Conservation (phyloP, 345 rosid species). For the Geranium brycei region DNA sequence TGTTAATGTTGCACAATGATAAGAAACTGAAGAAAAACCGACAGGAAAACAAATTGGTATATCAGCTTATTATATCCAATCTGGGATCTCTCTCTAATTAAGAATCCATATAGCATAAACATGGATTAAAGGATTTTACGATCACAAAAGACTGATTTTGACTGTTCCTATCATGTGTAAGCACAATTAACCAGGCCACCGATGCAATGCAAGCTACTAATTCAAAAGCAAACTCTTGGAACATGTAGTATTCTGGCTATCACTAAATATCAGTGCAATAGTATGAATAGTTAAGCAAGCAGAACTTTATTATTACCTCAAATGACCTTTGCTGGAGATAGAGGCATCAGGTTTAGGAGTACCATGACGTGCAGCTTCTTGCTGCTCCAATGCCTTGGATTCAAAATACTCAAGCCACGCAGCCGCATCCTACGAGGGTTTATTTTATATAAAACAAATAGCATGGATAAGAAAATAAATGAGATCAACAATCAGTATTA, state of each 20-base stretch:
- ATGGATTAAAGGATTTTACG: neutral
- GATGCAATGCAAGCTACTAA: too few species aligned
- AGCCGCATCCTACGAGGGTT: constrained; percentile 66
- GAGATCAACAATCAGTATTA: constrained; percentile 1
- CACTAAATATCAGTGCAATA: neutral
- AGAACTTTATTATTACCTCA: constrained; percentile 40
- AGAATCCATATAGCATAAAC: too few species aligned
- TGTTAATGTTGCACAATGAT: too few species aligned
- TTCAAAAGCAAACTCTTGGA: too few species aligned
- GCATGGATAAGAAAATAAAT: neutral
- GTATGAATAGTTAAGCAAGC: neutral
- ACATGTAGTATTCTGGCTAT: too few species aligned
- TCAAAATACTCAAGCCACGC: constrained; percentile 98
- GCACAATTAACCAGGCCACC: too few species aligned
- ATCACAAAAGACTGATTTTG: neutral
- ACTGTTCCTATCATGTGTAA: neutral
- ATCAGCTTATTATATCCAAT: neutral
- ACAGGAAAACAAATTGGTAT: neutral
- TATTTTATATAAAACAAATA: neutral
- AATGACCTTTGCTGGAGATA: constrained; percentile 95
- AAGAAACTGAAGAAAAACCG: too few species aligned
- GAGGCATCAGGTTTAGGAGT: constrained; percentile 97
- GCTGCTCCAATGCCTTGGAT: constrained; percentile 89
- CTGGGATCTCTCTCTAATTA: too few species aligned
- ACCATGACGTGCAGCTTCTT: constrained; percentile 91